These are phyloP conservation scores for Triticum timopheevii DNA, from an alignment of 176 grass and related monocot species.

Conservation along the genomic window DNA sequence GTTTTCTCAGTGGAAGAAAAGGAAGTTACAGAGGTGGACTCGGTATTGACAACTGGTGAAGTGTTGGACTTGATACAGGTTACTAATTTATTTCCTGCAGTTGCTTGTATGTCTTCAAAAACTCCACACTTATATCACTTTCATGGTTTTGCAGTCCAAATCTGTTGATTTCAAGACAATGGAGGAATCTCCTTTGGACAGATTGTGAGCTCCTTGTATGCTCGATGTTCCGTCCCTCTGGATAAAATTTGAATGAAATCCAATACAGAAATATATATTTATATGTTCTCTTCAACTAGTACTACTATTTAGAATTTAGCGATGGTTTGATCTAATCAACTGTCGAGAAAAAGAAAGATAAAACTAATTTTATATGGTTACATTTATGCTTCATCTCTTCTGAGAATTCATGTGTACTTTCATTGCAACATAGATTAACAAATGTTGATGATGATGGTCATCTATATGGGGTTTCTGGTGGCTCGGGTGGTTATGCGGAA, in stretches of 20 bases:
- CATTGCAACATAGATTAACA: slow-evolving; percentile 59
- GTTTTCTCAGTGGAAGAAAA: slow-evolving; percentile 62
- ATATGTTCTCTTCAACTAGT: background rate
- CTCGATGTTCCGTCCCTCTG: slow-evolving; percentile 21
- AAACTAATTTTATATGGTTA: background rate
- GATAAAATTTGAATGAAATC: background rate
- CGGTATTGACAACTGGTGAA: slow-evolving; percentile 94
- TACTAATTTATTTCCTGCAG: slow-evolving; percentile 14
- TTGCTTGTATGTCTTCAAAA: slow-evolving; percentile 13
- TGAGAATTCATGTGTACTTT: slow-evolving; percentile 12
- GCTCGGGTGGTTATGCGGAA: slow-evolving; percentile 93
- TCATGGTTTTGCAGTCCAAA: slow-evolving; percentile 63
- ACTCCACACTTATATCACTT: slow-evolving; percentile 28
- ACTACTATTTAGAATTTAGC: background rate
- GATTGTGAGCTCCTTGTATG: slow-evolving; percentile 53
- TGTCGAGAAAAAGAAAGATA: background rate
- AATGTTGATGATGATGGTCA: slow-evolving; percentile 80
- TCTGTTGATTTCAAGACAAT: slow-evolving; percentile 78
- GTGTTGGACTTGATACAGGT: slow-evolving; percentile 98
- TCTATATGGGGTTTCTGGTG: slow-evolving; percentile 89
- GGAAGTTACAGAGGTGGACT: slow-evolving; percentile 90
- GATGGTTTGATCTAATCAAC: background rate
- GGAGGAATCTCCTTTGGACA: slow-evolving; percentile 84
- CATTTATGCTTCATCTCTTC: background rate
- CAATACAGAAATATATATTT: background rate